Percentiles rank a stretch among this genome's conserved stretches.
phyloP scores from a whole-genome alignment of 73 alveolate species.

The Stentor roeselii region DNA sequence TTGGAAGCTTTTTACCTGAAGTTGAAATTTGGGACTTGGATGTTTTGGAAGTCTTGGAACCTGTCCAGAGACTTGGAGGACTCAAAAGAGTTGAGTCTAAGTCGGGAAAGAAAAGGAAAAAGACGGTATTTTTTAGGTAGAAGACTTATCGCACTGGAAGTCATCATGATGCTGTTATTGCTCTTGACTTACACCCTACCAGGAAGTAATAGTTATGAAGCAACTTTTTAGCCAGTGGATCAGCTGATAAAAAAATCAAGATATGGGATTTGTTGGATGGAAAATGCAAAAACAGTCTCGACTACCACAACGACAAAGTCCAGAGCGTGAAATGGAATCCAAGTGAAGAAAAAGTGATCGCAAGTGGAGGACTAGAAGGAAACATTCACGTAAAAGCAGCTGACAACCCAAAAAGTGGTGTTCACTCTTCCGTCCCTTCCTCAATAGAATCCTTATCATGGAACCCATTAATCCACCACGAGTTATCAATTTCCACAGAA shows the following conservation, averaged over 20 bases:
- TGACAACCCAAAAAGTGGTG: constrained; percentile 59
- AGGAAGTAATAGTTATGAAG: constrained; percentile 31
- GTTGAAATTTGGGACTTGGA: constrained; percentile 97
- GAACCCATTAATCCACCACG: constrained; percentile 78
- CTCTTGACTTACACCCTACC: constrained; percentile 70
- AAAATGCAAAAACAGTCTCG: constrained; percentile 57
- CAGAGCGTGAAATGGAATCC: constrained; percentile 88
- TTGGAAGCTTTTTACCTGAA: constrained; percentile 93
- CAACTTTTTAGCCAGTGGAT: constrained; percentile 89
- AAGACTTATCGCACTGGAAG: constrained; percentile 66
- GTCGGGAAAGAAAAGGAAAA: constrained; percentile 54
- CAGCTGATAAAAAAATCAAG: constrained; percentile 92
- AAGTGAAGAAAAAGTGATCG: constrained; percentile 70
- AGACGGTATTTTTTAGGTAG: constrained; percentile 26
- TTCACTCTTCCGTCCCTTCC: constrained; percentile 40
- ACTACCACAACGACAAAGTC: constrained; percentile 87
- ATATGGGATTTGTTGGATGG: constrained; percentile 89
- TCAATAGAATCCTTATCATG: constrained; percentile 87
- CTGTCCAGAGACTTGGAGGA: constrained; percentile 87
- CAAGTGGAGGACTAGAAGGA: constrained; percentile 90
- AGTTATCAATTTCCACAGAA: constrained; percentile 83
- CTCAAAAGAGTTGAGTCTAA: constrained; percentile 44
- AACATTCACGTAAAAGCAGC: constrained; percentile 76
- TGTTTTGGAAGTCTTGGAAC: constrained; percentile 85
- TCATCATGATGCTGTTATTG: constrained; percentile 94